These are phyloP conservation scores for Aphanomyces euteiches DNA, from an alignment of 352 stramenopile genomes.

Conservation along the genomic window DNA sequence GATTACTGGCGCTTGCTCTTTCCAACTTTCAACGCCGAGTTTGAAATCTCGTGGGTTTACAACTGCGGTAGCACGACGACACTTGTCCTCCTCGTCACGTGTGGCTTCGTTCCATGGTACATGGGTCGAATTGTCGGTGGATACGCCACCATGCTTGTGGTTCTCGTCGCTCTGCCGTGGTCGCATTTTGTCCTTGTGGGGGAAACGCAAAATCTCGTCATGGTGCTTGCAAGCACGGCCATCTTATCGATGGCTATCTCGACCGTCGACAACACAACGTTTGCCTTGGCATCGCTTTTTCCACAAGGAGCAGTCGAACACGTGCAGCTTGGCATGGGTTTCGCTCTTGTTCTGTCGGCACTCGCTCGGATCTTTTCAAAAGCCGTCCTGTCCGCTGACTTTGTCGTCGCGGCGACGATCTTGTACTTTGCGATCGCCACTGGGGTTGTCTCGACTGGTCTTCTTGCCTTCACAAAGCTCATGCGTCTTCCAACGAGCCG, in stretches of 20 bases:
- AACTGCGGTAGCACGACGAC: neutral
- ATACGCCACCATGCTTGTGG: neutral
- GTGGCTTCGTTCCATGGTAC: neutral
- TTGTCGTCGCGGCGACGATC: neutral
- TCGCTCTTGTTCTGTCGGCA: neutral
- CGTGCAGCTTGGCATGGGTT: neutral
- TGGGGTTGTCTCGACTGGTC: neutral
- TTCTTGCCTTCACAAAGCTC: neutral
- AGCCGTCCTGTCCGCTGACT: neutral
- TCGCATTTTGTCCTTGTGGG: neutral
- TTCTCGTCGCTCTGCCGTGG: neutral
- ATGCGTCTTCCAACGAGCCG: neutral
- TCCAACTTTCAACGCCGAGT: slow-evolving; percentile 14
- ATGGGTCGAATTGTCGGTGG: slow-evolving; percentile 4
- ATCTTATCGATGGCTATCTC: neutral
- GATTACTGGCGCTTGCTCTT: slow-evolving; percentile 15
- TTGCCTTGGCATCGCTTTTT: neutral
- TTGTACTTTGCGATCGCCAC: neutral
- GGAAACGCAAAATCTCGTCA: neutral
- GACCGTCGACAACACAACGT: neutral
- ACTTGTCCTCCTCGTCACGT: neutral
- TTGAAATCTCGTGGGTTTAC: slow-evolving; percentile 12
- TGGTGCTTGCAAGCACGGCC: neutral
- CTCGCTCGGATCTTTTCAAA: neutral
- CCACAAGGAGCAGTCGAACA: neutral